Percentiles rank a stretch among this genome's conserved stretches.
These are phyloP conservation scores for Nakaseomyces uthaithaninus DNA, from an alignment of 1,139 yeast species.

Conservation along the genomic window DNA sequence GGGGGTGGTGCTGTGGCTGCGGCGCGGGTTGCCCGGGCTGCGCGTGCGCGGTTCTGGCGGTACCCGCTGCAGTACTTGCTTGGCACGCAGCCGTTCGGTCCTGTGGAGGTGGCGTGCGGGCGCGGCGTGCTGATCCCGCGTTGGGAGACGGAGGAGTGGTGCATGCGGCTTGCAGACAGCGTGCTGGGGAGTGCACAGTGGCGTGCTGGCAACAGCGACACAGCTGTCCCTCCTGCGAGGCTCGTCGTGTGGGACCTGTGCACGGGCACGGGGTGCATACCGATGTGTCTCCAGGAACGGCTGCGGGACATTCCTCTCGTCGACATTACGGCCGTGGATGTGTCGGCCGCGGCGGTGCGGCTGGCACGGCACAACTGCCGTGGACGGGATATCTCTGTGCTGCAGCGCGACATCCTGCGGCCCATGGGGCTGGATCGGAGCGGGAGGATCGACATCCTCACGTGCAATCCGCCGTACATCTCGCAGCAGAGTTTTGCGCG, in stretches of 20 bases:
- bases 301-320: slow-evolving; percentile 24
- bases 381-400: neutral
- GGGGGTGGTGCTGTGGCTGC: no score
- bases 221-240: slow-evolving; percentile 2
- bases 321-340: slow-evolving; percentile 48
- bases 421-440: slow-evolving; percentile 6
- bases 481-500: slow-evolving; percentile 39
- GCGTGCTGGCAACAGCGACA: slow-evolving; percentile 6
- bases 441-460: slow-evolving; percentile 42
- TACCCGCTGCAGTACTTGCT: slow-evolving; percentile 78
- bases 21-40: slow-evolving; percentile 31
- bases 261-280: slow-evolving; percentile 87
- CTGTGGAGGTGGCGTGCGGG: slow-evolving; percentile 49
- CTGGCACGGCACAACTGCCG: slow-evolving; percentile 43
- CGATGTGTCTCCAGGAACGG: slow-evolving; percentile 42
- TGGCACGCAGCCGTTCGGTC: slow-evolving; percentile 82
- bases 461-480: slow-evolving; percentile 89
- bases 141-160: slow-evolving; percentile 96
- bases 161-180: slow-evolving; percentile 35
- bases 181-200: slow-evolving; percentile 22
- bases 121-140: slow-evolving; percentile 77
- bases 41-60: slow-evolving; percentile 37
- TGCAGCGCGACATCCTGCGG: neutral
- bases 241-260: slow-evolving; percentile 59
- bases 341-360: slow-evolving; percentile 45